Percentiles rank a stretch among this genome's conserved stretches.
Evolutionary conservation across 2,329 filamentous ascomycete species (phyloP).

Genomic region (Colletotrichum zoysiae): DNA sequence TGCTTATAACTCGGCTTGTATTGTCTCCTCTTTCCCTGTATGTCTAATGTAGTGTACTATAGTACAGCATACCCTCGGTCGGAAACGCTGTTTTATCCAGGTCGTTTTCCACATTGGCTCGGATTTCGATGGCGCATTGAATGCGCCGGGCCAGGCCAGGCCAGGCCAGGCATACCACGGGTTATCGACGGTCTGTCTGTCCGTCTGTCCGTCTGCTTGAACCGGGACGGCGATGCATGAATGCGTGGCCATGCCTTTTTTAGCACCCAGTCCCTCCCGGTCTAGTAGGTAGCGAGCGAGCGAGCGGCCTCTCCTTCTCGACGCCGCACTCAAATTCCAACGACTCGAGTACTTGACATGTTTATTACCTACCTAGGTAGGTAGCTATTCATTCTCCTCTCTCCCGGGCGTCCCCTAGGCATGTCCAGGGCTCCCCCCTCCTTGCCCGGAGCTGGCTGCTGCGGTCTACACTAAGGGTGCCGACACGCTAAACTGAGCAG

Average conservation of each 20-base stretch:
- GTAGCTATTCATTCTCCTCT: neutral
- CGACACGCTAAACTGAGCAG: conserved; percentile 34
- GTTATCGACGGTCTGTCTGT: conserved; percentile 29
- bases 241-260: conserved; percentile 59
- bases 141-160: conserved; percentile 48
- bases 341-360: conserved; percentile 36
- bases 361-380: conserved; percentile 21
- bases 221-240: conserved; percentile 55
- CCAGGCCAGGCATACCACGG: conserved; percentile 46
- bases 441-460: conserved; percentile 11
- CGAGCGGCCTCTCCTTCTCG: conserved; percentile 50
- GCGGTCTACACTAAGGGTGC: conserved; percentile 19
- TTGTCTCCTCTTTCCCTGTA: conserved; percentile 21
- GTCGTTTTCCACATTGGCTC: conserved; percentile 27
- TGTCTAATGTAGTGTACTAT: no score
- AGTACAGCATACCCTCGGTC: conserved; percentile 21
- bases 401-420: neutral
- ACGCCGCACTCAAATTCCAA: conserved; percentile 50
- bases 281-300: no score
- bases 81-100: conserved; percentile 33
- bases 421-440: conserved; percentile 31
- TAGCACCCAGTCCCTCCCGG: conserved; percentile 50
- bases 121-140: conserved; percentile 42
- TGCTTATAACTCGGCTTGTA: conserved; percentile 16
- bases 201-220: conserved; percentile 47